Base-by-base conservation (phyloP, 176 grass and related monocot species). In the Oryza nivara region DNA sequence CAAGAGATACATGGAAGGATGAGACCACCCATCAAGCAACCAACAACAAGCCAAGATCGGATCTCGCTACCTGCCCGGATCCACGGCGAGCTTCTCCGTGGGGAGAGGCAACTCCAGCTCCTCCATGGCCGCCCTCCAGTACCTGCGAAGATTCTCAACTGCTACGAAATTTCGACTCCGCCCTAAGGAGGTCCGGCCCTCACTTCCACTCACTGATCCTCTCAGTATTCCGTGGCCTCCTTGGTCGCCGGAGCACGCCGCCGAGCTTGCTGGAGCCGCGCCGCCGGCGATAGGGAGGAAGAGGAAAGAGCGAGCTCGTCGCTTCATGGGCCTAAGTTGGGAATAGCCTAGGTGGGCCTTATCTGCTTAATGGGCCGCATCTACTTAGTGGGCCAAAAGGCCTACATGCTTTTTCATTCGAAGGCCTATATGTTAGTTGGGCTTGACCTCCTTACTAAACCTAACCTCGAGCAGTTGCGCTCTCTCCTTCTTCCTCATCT, bases 91-190 rank as follows among this genome's bases (percentile, higher is more conserved):
- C 80, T 91, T 91, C 22, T 45, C 85, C 23, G 6, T 70, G 41
- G 70, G 75, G 70, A 87, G 51, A 43, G 80, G 48, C 17, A 75
- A 41, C 1, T 76, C 80, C 69, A 25, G 12, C 80, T 51, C 84
- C 69, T 80, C 89, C 80, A 84, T 90, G 56, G 78, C 44, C 66
- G 79, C n/a, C 45, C 23, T 74, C 11, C 25, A 15, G 1, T 52
- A 16, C 48, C 48, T 10, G 44, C 22, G 23, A 28, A 36, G 38
- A 54, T 10, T 3, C 44, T 9, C 45, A 75, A 3, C 38, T 11
- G 16, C 25, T 15, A 3, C 35, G 0, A 13, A 64, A 64, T 20
- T 7, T 44, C 2, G 10, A 26, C 0, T 22, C 2, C 14, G 11
- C 2, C 0, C 13, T 30, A 30, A 30, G 28, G 28, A 30, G 28